These are phyloP conservation scores for Medicago ruthenica DNA, from an alignment of 306 rosid genomes.

Conservation along the genomic window DNA sequence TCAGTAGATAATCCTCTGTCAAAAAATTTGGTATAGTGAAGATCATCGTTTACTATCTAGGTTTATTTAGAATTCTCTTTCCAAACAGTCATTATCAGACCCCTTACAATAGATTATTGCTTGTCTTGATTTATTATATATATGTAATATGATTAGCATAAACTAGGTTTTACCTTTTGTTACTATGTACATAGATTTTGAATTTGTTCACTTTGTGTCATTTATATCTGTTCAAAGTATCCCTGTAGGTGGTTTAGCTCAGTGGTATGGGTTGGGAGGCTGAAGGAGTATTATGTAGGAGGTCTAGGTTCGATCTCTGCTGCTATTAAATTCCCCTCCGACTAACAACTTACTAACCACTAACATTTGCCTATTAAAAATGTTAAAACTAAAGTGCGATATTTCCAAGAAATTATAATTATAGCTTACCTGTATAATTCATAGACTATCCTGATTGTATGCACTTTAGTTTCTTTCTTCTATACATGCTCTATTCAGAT, in stretches of 20 bases:
- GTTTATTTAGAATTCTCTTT: slow-evolving; percentile 3
- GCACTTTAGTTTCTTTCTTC: background rate
- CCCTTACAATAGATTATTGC: background rate
- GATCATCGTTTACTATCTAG: background rate
- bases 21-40: background rate
- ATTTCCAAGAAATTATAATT: background rate
- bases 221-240: background rate
- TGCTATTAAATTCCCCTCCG: too few species aligned
- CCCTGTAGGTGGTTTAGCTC: too few species aligned
- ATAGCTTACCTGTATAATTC: background rate
- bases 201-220: slow-evolving; percentile 3
- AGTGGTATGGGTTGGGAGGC: too few species aligned
- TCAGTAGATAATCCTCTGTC: background rate
- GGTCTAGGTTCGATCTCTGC: too few species aligned
- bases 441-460: background rate
- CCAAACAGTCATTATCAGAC: background rate
- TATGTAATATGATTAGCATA: background rate
- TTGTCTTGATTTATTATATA: background rate
- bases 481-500: slow-evolving; percentile 7
- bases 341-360: too few species aligned
- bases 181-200: background rate
- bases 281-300: too few species aligned
- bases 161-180: background rate
- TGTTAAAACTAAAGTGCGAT: background rate
- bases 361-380: too few species aligned